Evolutionary conservation across 768 basidiomycete genomes (phyloP), one percentile per base, ranked within the genome.

Genomic region (Leccinum variicolor): DNA sequence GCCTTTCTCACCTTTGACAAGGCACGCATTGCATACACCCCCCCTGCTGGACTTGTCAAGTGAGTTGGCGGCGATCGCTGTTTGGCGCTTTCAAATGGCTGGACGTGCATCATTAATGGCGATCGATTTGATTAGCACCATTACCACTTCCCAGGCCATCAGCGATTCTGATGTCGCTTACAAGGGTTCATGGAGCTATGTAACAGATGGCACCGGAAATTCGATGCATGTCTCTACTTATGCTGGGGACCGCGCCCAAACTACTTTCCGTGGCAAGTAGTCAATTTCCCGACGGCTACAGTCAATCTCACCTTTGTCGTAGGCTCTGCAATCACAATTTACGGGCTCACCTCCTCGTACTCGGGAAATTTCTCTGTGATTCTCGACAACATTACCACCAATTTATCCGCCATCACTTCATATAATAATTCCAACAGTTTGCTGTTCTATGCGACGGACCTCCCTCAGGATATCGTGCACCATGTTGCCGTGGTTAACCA

Each of bases 291-390:
- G 13, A 26, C 43, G 3, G 17, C 11, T 53, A 26, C 55, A 25
- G 21, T 53, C 49, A 34, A 62, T 39, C 39, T 34, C 25, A 34
- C 34, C 28, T 52, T 55, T 60, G 19, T 34, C 19, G 21, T 56
- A 90, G 90, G 89, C 29, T 80, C 82, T 10, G 78, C 88, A 13
- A 75, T 92, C 50, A 72, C 79, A 1, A 67, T 92, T 23, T 77
- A 71, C 48, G 90, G 90, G 9, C 76, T 78, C 41, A 84, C 82
- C 17, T 86, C 83, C 33, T 81, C 81, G 3, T 67, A 71, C 26
- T 78, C 82, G 3, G 87, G 87, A 53, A 75, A 74, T 43, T 92
- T 83, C 65, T 77, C 82, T 34, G 82, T 89, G 54, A 76, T 68
- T 26, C 80, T 84, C 8, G 83, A 84, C 61, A 76, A 82, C 55